Evolutionary conservation across 2,329 filamentous ascomycete genomes (phyloP).

Genomic region (Aspergillus fischeri): DNA sequence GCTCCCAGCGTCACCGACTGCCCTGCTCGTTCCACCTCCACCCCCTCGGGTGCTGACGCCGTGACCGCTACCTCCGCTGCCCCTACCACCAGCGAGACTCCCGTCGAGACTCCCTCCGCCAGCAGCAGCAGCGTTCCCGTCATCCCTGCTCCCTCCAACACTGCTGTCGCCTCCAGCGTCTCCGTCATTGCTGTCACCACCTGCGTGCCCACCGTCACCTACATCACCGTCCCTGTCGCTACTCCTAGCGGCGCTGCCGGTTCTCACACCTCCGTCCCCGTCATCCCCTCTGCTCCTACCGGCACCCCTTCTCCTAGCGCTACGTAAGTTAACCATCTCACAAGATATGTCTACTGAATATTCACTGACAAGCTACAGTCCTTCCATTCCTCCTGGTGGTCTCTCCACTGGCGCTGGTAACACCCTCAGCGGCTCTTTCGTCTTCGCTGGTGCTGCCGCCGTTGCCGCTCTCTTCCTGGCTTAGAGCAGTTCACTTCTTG

Average conservation of each 20-base stretch:
- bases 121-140: constrained; percentile 24
- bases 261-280: constrained; percentile 13
- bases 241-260: constrained; percentile 6
- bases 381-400: constrained; percentile 13
- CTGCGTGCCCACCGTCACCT: constrained; percentile 30
- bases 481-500: constrained; percentile 25
- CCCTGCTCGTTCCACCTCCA: constrained; percentile 28
- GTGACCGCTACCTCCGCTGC: constrained; percentile 10
- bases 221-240: constrained; percentile 20
- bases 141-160: constrained; percentile 6
- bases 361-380: constrained; percentile 8
- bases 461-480: constrained; percentile 30
- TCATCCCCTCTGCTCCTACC: constrained; percentile 15
- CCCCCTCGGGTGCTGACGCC: constrained; percentile 20
- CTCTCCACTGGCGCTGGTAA: constrained; percentile 29
- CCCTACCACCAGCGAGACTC: not conserved
- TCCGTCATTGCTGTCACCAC: constrained; percentile 29
- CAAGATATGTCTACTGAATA: not conserved
- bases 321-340: constrained; percentile 13
- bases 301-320: constrained; percentile 6
- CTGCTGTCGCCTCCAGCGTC: constrained; percentile 11
- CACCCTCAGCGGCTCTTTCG: constrained; percentile 25
- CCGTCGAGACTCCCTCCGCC: constrained; percentile 27
- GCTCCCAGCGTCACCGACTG: constrained; percentile 60
- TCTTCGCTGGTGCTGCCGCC: constrained; percentile 29